phyloP scores from a whole-genome alignment of 805 yeast genomes.

The Pichia gijzeniarum region DNA sequence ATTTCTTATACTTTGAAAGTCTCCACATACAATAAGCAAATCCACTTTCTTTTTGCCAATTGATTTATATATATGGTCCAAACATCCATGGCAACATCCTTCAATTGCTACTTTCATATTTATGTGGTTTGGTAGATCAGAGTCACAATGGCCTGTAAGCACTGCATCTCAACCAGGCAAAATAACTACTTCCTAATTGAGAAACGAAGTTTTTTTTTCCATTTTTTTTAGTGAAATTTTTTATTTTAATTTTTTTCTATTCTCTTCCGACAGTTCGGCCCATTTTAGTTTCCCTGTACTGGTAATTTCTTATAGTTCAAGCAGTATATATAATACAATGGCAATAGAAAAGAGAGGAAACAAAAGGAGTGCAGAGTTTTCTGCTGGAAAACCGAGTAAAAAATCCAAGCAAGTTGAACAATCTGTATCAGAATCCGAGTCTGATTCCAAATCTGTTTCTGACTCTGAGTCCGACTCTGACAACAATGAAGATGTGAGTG shows the following conservation, averaged over 20 bases:
- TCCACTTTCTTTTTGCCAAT: conserved; percentile 35
- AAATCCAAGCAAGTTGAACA: conserved; percentile 27
- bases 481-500: background rate
- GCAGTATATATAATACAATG: conserved; percentile 10
- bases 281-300: too few relatives aligned
- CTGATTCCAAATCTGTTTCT: too few relatives aligned
- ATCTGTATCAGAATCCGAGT: conserved; percentile 16
- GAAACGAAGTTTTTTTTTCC: background rate
- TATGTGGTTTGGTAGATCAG: too few relatives aligned
- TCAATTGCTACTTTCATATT: conserved; percentile 54
- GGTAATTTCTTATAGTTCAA: too few relatives aligned
- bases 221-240: background rate
- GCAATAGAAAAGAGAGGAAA: conserved; percentile 16
- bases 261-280: too few relatives aligned
- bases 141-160: background rate
- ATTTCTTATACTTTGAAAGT: conserved; percentile 76
- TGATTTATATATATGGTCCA: conserved; percentile 48
- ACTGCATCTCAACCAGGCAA: too few relatives aligned
- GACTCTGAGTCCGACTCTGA: conserved; percentile 12
- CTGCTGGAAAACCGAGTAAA: conserved; percentile 11
- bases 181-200: background rate
- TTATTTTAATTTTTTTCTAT: background rate
- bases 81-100: conserved; percentile 88
- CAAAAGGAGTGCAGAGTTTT: conserved; percentile 18
- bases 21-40: conserved; percentile 78